Percentiles rank a stretch among this genome's conserved stretches.
Conservation (phyloP, 768 basidiomycete species). For the Suillus tomentosus region DNA sequence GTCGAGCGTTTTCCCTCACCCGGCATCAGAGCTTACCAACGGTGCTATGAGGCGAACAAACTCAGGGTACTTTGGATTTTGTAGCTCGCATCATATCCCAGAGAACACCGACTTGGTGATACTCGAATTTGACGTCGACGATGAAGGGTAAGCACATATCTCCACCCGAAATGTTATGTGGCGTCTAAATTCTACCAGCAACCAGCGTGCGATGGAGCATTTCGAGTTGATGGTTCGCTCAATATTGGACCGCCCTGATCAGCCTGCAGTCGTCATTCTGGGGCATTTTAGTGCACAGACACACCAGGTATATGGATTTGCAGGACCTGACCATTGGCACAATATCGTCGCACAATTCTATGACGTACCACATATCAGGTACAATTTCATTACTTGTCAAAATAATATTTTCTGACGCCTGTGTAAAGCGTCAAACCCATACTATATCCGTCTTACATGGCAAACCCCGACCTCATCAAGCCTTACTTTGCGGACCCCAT, state of each 20-base stretch:
- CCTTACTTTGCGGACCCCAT: slow-evolving; percentile 83
- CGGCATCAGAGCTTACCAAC: slow-evolving; percentile 96
- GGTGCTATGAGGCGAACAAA: slow-evolving; percentile 92
- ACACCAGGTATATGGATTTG: slow-evolving; percentile 77
- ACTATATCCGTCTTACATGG: slow-evolving; percentile 81
- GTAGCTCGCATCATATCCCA: slow-evolving; percentile 90
- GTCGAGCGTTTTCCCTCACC: slow-evolving; percentile 97
- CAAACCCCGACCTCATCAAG: slow-evolving; percentile 61
- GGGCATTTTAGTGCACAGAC: slow-evolving; percentile 93
- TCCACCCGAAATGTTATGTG: neutral
- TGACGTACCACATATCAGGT: slow-evolving; percentile 91
- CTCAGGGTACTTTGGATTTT: slow-evolving; percentile 94
- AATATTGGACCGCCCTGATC: slow-evolving; percentile 84
- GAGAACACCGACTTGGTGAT: slow-evolving; percentile 94
- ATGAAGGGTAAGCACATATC: slow-evolving; percentile 65
- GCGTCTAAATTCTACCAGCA: slow-evolving; percentile 43
- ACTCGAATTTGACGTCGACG: slow-evolving; percentile 91
- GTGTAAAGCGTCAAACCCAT: slow-evolving; percentile 69
- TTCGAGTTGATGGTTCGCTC: slow-evolving; percentile 94
- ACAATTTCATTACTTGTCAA: slow-evolving; percentile 15
- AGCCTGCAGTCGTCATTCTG: slow-evolving; percentile 91
- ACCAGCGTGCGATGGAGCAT: slow-evolving; percentile 70
- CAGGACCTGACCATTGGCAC: slow-evolving; percentile 90
- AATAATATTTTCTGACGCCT: slow-evolving; percentile 5
- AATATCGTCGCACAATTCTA: slow-evolving; percentile 93